phyloP scores from a whole-genome alignment of 768 basidiomycete genomes.

The Tylopilus plumbeoviolaceoides region DNA sequence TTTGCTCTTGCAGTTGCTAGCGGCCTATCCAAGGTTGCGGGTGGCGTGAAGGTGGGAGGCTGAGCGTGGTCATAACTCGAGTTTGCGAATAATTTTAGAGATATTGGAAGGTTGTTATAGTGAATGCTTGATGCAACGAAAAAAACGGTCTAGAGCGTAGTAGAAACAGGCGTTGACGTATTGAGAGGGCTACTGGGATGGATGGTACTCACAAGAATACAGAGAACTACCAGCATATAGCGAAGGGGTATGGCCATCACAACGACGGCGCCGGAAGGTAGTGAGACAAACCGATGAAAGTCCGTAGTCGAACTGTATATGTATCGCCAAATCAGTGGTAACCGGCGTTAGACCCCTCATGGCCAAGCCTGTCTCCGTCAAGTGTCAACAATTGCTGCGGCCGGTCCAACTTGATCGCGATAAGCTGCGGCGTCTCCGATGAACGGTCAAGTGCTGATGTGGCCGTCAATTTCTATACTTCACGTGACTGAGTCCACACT shows the following conservation, averaged over 20 bases:
- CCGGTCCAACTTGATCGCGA: neutral
- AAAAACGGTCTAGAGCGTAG: constrained; percentile 10
- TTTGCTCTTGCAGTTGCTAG: constrained; percentile 36
- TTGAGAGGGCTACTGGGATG: too few relatives aligned
- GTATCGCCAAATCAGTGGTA: neutral
- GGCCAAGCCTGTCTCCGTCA: neutral
- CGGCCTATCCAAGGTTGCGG: neutral
- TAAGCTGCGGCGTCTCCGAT: neutral
- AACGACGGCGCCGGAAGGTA: neutral
- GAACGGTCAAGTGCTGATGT: neutral
- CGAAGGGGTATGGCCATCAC: constrained; percentile 21
- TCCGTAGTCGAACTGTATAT: constrained; percentile 12
- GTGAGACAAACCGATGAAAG: neutral
- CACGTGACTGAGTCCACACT: neutral
- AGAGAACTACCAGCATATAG: constrained; percentile 12
- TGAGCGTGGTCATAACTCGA: neutral
- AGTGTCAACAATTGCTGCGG: constrained; percentile 5
- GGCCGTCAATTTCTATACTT: neutral
- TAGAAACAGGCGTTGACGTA: neutral
- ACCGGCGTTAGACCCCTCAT: neutral
- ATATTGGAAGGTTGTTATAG: neutral
- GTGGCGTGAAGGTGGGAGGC: neutral
- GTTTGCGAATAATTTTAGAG: neutral
- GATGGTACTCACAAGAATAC: constrained; percentile 19
- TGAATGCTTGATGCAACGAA: constrained; percentile 8